Base-by-base conservation (phyloP, 2,329 filamentous ascomycete genomes). In the Aureobasidium melanogenum region DNA sequence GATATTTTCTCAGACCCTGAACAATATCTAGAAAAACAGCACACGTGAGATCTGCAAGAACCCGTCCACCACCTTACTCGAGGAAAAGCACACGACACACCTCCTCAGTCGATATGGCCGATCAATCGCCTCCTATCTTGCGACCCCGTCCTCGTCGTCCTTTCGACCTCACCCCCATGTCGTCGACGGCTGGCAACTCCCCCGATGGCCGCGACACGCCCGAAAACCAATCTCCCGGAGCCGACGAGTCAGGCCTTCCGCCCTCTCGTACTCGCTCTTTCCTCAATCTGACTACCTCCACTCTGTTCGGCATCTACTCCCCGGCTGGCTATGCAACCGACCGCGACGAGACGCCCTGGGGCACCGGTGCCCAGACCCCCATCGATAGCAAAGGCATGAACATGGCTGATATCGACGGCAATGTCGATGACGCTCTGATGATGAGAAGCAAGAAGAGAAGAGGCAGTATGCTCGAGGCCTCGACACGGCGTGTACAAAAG, bases 221-320 rank as follows among this genome's bases (percentile, higher is more conserved):
- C 71, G 19, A 73, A 69, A 63, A 36, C 61, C 63, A 50, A 28
- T 61, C 62, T 56, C 62, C 63, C 38, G 61, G 52, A 3, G 50
- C 54, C 19, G 66, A 70, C 30, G 68, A 67, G 22, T 63, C 61
- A 22, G 59, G 51, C 34, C 36, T 78, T 84, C 66, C 87, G 1
- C 70, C 71, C 46, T 67, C 83, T 70, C 85, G 89, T 62, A 88
- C 87, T 26, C 85, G 88, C 66, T 96, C 91, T 10, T 83, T 91
- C 62, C 79, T 91, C 70, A 96, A 97, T 71, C 81, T 99, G 63
- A 96, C 91, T 4, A 87, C 89, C 10, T 92, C 91, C 2, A 96
- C 94, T 0, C 82, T 99, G 5, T 89, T 88, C 67, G 93, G 94
- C 60, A 99, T 99, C 69, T 99, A 96, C 78, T 86, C 86, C 12